Evolutionary conservation across 305 asterid species (phyloP).

Genomic region (Ruellia speciosa): DNA sequence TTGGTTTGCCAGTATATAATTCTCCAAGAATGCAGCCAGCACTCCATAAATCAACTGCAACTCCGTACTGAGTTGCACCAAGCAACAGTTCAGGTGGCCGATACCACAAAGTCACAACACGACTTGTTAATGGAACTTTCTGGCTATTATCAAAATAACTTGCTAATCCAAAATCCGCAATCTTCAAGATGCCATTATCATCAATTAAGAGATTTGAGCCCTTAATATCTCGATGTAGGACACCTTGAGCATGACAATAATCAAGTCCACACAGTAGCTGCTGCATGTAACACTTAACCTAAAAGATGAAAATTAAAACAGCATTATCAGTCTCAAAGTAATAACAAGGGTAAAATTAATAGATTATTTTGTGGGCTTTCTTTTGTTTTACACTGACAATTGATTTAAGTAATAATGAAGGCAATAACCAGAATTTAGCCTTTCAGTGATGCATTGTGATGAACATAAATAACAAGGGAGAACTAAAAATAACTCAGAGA

Average conservation of each 20-base stretch:
- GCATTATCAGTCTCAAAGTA: neutral
- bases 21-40: slow-evolving; percentile 95
- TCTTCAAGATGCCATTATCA: slow-evolving; percentile 78
- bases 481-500: slow-evolving; percentile 8
- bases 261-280: slow-evolving; percentile 89
- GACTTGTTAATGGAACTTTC: slow-evolving; percentile 70
- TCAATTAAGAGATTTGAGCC: slow-evolving; percentile 82
- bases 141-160: slow-evolving; percentile 53
- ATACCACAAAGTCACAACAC: slow-evolving; percentile 97
- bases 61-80: slow-evolving; percentile 79
- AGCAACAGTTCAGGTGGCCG: slow-evolving; percentile 95
- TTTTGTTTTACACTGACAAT: too few relatives aligned
- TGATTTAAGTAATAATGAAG: too few relatives aligned
- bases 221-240: slow-evolving; percentile 90
- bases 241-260: slow-evolving; percentile 71
- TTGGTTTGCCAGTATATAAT: slow-evolving; percentile 75
- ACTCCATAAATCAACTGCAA: slow-evolving; percentile 93
- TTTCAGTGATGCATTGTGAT: too few relatives aligned
- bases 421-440: too few relatives aligned
- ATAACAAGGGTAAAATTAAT: too few relatives aligned
- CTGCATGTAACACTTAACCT: slow-evolving; percentile 92
- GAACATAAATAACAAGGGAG: slow-evolving; percentile 8
- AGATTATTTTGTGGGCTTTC: too few relatives aligned
- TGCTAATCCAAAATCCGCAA: slow-evolving; percentile 96
- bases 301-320: slow-evolving; percentile 12